A percentile compares a stretch with the other conserved stretches of the same genome.
phyloP scores from a whole-genome alignment of 1,284 basidiomycete species.

The Apiotrichum gamsii region DNA sequence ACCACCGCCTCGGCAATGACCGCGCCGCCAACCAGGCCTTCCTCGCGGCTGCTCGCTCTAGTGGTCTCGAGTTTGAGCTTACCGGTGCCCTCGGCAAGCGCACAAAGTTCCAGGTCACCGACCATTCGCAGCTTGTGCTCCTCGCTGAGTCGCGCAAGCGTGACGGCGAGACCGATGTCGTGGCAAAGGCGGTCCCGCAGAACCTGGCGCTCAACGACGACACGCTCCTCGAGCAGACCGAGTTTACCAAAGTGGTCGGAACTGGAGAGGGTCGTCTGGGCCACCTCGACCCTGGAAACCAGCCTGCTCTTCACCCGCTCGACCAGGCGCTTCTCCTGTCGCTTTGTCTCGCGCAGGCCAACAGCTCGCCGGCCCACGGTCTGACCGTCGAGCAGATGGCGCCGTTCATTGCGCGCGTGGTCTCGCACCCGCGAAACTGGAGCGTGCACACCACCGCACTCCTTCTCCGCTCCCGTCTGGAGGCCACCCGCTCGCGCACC shows the following conservation, averaged over 20 bases:
- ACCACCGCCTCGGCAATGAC: conserved; percentile 66
- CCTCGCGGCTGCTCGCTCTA: conserved; percentile 67
- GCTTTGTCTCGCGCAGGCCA: conserved; percentile 81
- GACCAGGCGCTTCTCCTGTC: conserved; percentile 86
- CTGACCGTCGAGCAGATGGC: conserved; percentile 83
- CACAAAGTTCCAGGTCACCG: conserved; percentile 86
- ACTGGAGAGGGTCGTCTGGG: conserved; percentile 46
- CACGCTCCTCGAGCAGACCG: conserved; percentile 87
- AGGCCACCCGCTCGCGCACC: conserved; percentile 76
- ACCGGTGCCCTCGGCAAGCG: conserved; percentile 89
- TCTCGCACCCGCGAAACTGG: conserved; percentile 85
- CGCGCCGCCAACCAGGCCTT: conserved; percentile 73
- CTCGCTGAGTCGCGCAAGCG: conserved; percentile 71
- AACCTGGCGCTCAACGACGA: conserved; percentile 87
- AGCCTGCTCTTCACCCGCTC: conserved; percentile 79
- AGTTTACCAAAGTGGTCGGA: conserved; percentile 58
- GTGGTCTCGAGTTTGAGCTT: conserved; percentile 79
- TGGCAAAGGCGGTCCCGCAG: conserved; percentile 57
- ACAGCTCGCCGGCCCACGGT: conserved; percentile 77
- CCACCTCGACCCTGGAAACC: conserved; percentile 72
- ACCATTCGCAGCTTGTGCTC: conserved; percentile 85
- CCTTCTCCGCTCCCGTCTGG: conserved; percentile 79
- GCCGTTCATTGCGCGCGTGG: conserved; percentile 78
- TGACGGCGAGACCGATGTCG: conserved; percentile 36
- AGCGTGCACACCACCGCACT: conserved; percentile 90